Evolutionary conservation across 2,329 filamentous ascomycete species (phyloP).

Genomic region (Tolypocladium capitatum): DNA sequence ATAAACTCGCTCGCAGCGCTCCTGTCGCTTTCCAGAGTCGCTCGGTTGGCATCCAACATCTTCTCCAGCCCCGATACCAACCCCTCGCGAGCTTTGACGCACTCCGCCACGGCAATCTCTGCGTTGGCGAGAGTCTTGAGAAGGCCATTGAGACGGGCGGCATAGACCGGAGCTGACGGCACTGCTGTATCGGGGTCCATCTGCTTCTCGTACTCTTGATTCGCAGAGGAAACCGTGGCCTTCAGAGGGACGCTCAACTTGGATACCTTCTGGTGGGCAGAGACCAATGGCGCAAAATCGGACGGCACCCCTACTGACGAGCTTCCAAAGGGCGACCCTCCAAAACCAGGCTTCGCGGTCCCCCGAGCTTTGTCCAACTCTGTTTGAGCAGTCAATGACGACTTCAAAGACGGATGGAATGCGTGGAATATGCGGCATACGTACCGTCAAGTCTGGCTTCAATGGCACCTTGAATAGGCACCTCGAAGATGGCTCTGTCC

Average conservation of each 20-base stretch:
- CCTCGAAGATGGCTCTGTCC: conserved; percentile 72
- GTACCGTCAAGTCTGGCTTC: conserved; percentile 69
- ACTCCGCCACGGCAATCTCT: conserved; percentile 78
- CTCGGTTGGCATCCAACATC: conserved; percentile 60
- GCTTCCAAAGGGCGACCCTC: conserved; percentile 46
- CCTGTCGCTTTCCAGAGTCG: conserved; percentile 58
- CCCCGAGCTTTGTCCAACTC: conserved; percentile 51
- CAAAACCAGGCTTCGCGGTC: conserved; percentile 35
- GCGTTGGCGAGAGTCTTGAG: conserved; percentile 79
- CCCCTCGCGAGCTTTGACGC: conserved; percentile 69
- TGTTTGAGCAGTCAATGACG: conserved; percentile 17
- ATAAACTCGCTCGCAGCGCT: conserved; percentile 48
- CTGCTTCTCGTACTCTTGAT: conserved; percentile 73
- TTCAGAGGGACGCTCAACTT: conserved; percentile 60
- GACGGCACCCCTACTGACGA: conserved; percentile 43
- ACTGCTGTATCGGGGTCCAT: conserved; percentile 54
- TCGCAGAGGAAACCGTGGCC: conserved; percentile 54
- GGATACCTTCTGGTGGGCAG: conserved; percentile 57
- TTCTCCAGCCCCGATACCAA: conserved; percentile 74
- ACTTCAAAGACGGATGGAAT: background rate
- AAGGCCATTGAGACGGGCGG: conserved; percentile 77
- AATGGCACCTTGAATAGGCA: conserved; percentile 64
- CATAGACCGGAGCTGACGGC: conserved; percentile 79
- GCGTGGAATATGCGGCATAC: conserved; percentile 8
- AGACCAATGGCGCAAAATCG: conserved; percentile 64